These are phyloP conservation scores for Pneumocystis carinii DNA, from an alignment of 1,139 yeast species.

Conservation along the genomic window DNA sequence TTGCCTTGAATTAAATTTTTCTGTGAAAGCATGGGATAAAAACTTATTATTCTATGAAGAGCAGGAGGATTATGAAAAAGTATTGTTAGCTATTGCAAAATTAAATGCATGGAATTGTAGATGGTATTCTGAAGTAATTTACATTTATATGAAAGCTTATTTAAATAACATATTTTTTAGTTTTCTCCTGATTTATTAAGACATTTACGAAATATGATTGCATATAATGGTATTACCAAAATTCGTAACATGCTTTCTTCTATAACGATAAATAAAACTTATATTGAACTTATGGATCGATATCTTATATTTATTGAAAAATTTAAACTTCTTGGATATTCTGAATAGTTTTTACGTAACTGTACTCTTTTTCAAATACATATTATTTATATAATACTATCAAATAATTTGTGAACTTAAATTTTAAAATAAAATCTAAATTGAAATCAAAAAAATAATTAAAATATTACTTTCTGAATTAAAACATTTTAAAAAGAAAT, in stretches of 20 bases:
- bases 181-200: constrained; percentile 14
- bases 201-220: constrained; percentile 12
- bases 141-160: background rate
- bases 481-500: no score
- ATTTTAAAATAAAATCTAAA: no score
- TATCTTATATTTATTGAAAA: background rate
- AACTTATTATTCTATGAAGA: constrained; percentile 47
- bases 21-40: constrained; percentile 66
- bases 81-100: constrained; percentile 58
- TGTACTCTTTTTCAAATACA: background rate
- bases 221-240: constrained; percentile 14
- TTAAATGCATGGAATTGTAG: constrained; percentile 89
- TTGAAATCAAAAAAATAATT: background rate
- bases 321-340: background rate
- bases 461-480: background rate
- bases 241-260: constrained; percentile 8
- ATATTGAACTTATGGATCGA: background rate
- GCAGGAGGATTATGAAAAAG: constrained; percentile 28
- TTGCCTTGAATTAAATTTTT: constrained; percentile 61
- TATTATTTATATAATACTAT: background rate
- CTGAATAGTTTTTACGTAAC: background rate
- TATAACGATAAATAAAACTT: background rate
- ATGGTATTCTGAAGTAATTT: constrained; percentile 62
- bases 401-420: background rate
- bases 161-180: constrained; percentile 3